phyloP scores from a whole-genome alignment of 805 yeast genomes.

The Peterozyma toletana region DNA sequence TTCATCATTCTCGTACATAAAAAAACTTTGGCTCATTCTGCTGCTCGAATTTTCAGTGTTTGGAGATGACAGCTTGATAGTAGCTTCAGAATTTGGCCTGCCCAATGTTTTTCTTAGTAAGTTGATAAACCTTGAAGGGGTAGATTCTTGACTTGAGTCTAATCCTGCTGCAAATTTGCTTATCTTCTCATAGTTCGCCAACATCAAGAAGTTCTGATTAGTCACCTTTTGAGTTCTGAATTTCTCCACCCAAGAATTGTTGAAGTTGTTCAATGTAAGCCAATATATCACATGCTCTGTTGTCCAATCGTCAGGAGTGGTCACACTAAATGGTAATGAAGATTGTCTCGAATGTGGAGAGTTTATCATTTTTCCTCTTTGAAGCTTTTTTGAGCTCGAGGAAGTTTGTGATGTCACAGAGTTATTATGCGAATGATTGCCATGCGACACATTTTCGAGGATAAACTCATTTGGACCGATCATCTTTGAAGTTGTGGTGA shows the following conservation, averaged over 20 bases:
- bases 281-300: constrained; percentile 58
- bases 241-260: constrained; percentile 64
- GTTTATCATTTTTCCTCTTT: neutral
- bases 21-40: neutral
- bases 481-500: constrained; percentile 15
- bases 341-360: constrained; percentile 11
- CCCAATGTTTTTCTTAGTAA: constrained; percentile 37
- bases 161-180: constrained; percentile 25
- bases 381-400: neutral
- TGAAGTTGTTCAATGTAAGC: constrained; percentile 64
- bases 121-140: constrained; percentile 52
- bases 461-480: too few species aligned
- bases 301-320: constrained; percentile 63
- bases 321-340: constrained; percentile 37
- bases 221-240: constrained; percentile 50
- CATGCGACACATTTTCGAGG: too few species aligned
- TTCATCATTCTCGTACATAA: constrained; percentile 1
- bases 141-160: constrained; percentile 38
- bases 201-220: constrained; percentile 57
- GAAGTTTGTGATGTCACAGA: constrained; percentile 4
- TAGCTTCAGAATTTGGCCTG: constrained; percentile 13
- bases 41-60: neutral
- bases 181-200: constrained; percentile 55
- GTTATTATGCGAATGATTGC: constrained; percentile 4
- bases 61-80: constrained; percentile 1